Conservation (phyloP, 768 basidiomycete species). For the Russula vinacea region DNA sequence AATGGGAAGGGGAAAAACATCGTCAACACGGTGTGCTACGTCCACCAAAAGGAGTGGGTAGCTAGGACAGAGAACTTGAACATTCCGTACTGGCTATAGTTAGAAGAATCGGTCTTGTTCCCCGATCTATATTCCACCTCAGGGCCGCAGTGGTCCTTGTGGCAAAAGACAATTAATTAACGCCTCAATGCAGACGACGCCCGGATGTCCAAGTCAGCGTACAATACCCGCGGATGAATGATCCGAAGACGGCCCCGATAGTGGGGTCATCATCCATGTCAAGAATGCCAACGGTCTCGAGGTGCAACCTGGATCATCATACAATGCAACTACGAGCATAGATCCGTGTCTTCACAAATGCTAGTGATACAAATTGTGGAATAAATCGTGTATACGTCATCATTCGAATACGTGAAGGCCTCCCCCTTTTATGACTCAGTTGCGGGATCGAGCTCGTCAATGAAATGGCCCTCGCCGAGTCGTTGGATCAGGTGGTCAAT, state of each 20-base stretch:
- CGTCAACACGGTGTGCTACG: no score
- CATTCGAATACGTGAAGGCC: neutral
- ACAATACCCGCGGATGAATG: neutral
- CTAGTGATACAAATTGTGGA: conserved; percentile 25
- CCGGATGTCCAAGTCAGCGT: neutral
- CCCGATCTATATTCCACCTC: neutral
- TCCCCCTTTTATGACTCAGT: conserved; percentile 21
- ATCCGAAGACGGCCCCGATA: neutral
- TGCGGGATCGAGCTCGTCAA: conserved; percentile 37
- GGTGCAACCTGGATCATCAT: neutral
- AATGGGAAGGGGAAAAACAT: neutral
- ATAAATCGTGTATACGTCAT: conserved; percentile 10
- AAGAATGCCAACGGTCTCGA: neutral
- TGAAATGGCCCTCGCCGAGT: conserved; percentile 54
- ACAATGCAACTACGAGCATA: neutral
- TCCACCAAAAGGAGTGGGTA: no score
- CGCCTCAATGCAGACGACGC: neutral
- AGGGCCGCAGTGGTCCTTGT: neutral
- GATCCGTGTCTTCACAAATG: conserved; percentile 17
- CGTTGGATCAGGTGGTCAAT: conserved; percentile 76
- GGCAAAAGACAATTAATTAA: neutral
- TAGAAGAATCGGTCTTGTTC: neutral
- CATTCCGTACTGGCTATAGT: neutral
- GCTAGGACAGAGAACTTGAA: no score
- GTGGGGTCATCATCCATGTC: neutral